phyloP scores from a whole-genome alignment of 345 rosid genomes.

The Fremontodendron californicum region DNA sequence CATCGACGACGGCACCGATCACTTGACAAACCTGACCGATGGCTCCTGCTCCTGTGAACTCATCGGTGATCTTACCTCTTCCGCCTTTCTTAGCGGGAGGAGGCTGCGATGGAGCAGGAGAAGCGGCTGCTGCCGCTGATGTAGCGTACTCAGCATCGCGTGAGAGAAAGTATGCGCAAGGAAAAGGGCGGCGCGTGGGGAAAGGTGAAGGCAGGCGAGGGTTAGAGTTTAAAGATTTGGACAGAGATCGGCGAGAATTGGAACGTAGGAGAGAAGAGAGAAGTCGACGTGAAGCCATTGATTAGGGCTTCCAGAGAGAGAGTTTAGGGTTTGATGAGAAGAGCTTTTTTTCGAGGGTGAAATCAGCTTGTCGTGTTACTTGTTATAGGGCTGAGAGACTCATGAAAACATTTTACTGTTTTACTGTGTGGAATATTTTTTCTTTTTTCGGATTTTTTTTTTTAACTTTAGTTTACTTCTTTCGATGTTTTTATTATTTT shows the following conservation, averaged over 20 bases:
- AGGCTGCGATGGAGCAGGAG: conserved; percentile 31
- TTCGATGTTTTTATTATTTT: too few species aligned
- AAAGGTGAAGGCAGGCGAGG: conserved; percentile 31
- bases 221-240: conserved; percentile 34
- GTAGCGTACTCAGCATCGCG: conserved; percentile 70
- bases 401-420: background rate
- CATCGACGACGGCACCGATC: conserved; percentile 96
- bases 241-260: conserved; percentile 52
- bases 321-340: conserved; percentile 34
- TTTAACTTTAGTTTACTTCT: too few species aligned
- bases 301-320: conserved; percentile 33
- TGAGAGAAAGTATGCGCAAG: conserved; percentile 46
- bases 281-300: conserved; percentile 81
- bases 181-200: conserved; percentile 44
- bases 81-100: conserved; percentile 34
- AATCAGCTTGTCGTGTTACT: background rate
- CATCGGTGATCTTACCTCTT: conserved; percentile 70
- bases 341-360: background rate
- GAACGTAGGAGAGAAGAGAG: conserved; percentile 71
- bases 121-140: conserved; percentile 50
- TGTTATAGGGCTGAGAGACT: background rate
- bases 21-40: conserved; percentile 93
- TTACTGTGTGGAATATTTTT: background rate
- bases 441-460: background rate
- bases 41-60: conserved; percentile 80